These are phyloP conservation scores for Cordia subcordata DNA, from an alignment of 257 asterid species.

Conservation along the genomic window DNA sequence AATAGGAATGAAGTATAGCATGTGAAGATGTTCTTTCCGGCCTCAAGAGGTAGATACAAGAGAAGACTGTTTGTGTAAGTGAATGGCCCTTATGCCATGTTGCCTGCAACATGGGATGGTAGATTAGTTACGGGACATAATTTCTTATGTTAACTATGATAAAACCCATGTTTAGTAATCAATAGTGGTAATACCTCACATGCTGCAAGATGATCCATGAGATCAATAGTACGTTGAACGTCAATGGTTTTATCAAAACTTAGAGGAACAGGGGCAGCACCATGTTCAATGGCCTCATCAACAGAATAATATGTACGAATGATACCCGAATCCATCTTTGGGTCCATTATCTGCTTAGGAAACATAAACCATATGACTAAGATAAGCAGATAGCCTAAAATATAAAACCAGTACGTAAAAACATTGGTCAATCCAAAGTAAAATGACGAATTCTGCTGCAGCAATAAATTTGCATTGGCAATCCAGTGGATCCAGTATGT, in stretches of 20 bases:
- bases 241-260: slow-evolving; percentile 77
- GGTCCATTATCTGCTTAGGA: slow-evolving; percentile 87
- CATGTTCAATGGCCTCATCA: slow-evolving; percentile 95
- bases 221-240: slow-evolving; percentile 59
- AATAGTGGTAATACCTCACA: slow-evolving; percentile 68
- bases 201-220: slow-evolving; percentile 93
- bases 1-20: slow-evolving; percentile 80
- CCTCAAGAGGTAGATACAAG: slow-evolving; percentile 90
- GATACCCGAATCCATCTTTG: slow-evolving; percentile 99
- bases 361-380: slow-evolving; percentile 13
- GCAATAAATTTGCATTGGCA: too few species aligned
- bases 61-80: slow-evolving; percentile 87
- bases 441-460: too few species aligned
- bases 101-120: slow-evolving; percentile 50
- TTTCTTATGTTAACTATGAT: neutral
- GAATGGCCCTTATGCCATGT: slow-evolving; percentile 99
- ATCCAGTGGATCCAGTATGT: too few species aligned
- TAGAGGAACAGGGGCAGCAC: slow-evolving; percentile 96
- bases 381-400: slow-evolving; percentile 16
- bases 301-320: slow-evolving; percentile 85
- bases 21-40: slow-evolving; percentile 86
- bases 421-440: too few species aligned
- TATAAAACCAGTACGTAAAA: neutral
- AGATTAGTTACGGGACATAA: slow-evolving; percentile 4
- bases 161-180: neutral